phyloP scores from a whole-genome alignment of 106 monocot species.

The Chionographis japonica region DNA sequence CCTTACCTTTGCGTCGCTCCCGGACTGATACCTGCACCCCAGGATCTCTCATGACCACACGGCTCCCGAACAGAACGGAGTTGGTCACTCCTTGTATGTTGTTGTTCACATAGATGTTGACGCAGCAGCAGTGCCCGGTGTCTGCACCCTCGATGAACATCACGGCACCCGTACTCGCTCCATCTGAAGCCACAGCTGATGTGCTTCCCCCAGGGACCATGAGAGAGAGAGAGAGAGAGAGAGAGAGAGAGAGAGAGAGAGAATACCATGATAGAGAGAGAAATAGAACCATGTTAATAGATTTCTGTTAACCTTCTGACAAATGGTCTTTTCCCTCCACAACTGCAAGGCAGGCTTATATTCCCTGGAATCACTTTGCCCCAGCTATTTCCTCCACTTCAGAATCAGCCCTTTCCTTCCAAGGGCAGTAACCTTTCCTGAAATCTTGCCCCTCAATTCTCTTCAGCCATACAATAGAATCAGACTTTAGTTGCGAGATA shows the following conservation, averaged over 20 bases:
- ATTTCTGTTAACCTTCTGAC: too few relatives aligned
- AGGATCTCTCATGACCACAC: constrained; percentile 54
- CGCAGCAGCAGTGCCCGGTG: constrained; percentile 15
- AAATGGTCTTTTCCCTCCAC: background rate
- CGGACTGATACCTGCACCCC: constrained; percentile 20
- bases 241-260: too few relatives aligned
- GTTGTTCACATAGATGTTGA: constrained; percentile 73
- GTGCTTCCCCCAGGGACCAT: too few relatives aligned
- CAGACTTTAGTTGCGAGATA: too few relatives aligned
- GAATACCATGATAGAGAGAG: too few relatives aligned
- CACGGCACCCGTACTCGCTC: constrained; percentile 23
- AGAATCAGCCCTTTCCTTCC: too few relatives aligned
- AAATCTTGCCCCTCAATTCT: too few relatives aligned
- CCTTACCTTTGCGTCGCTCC: background rate
- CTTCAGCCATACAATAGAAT: too few relatives aligned
- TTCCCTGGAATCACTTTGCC: constrained; percentile 1
- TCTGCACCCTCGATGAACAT: constrained; percentile 14
- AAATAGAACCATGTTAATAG: too few relatives aligned
- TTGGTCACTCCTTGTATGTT: constrained; percentile 73
- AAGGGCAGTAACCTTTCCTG: too few relatives aligned
- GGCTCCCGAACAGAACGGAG: constrained; percentile 53
- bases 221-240: too few relatives aligned
- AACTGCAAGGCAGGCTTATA: constrained; percentile 9
- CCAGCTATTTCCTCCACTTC: too few relatives aligned
- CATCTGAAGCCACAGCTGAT: constrained; percentile 1